phyloP scores from a whole-genome alignment of 2,329 filamentous ascomycete genomes.

The Dactylellina drechsleri region DNA sequence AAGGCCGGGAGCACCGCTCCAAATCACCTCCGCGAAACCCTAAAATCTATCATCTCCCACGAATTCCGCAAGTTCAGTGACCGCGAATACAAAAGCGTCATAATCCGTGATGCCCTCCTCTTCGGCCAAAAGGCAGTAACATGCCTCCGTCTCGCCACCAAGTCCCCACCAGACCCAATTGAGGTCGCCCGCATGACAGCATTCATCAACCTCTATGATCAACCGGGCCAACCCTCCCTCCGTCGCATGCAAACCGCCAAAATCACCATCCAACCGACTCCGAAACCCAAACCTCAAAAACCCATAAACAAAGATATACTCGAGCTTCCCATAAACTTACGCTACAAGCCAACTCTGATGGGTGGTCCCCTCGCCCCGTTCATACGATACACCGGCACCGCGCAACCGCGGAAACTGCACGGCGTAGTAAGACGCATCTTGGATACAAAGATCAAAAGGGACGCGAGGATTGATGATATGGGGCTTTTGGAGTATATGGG shows the following conservation, averaged over 20 bases:
- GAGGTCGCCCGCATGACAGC: slow-evolving; percentile 29
- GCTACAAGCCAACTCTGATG: slow-evolving; percentile 28
- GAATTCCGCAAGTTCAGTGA: slow-evolving; percentile 38
- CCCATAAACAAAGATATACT: slow-evolving; percentile 9
- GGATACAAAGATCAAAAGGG: slow-evolving; percentile 21
- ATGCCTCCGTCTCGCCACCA: slow-evolving; percentile 34
- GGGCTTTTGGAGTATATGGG: background rate
- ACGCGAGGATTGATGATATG: slow-evolving; percentile 18
- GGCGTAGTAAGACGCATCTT: slow-evolving; percentile 27
- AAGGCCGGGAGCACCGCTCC: background rate
- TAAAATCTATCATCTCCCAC: slow-evolving; percentile 42
- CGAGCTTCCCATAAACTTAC: slow-evolving; percentile 19
- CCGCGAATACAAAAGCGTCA: slow-evolving; percentile 18
- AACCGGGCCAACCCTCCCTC: slow-evolving; percentile 14
- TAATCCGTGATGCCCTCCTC: slow-evolving; percentile 11
- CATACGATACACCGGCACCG: slow-evolving; percentile 38
- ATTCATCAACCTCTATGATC: slow-evolving; percentile 22
- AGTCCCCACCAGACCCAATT: slow-evolving; percentile 21
- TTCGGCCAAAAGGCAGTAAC: slow-evolving; percentile 33
- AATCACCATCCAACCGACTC: slow-evolving; percentile 36
- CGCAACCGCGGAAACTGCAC: background rate
- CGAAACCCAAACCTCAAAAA: slow-evolving; percentile 27
- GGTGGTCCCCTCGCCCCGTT: slow-evolving; percentile 35
- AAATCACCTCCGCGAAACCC: slow-evolving; percentile 16
- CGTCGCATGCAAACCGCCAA: slow-evolving; percentile 32